Conservation (phyloP, 768 basidiomycete genomes). For the Sarcodon aspratus region DNA sequence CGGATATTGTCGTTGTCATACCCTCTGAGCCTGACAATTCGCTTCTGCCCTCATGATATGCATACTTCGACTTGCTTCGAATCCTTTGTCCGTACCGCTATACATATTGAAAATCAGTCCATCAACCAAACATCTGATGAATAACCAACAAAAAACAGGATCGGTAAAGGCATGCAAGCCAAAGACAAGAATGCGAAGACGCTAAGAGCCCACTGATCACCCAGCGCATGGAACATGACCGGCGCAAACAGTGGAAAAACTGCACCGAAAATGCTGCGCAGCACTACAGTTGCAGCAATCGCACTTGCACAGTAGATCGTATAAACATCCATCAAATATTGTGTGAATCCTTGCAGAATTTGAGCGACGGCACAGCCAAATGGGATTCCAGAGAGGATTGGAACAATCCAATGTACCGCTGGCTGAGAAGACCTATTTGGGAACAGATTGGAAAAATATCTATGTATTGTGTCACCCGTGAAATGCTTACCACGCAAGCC, state of each 20-base stretch:
- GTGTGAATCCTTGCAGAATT: conserved; percentile 52
- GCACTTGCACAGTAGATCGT: conserved; percentile 56
- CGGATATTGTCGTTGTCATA: too few relatives aligned
- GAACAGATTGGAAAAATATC: conserved; percentile 2
- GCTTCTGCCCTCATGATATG: conserved; percentile 23
- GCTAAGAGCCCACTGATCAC: conserved; percentile 43
- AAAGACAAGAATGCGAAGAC: conserved; percentile 42
- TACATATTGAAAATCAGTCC: conserved; percentile 3
- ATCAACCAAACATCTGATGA: not conserved
- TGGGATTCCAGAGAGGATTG: conserved; percentile 53
- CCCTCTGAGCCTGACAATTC: not conserved
- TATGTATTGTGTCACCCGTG: conserved; percentile 11
- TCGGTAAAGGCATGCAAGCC: conserved; percentile 42
- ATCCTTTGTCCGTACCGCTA: conserved; percentile 42
- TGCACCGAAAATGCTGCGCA: conserved; percentile 52
- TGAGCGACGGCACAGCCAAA: conserved; percentile 58
- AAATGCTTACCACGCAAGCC: conserved; percentile 61
- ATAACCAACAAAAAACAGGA: conserved; percentile 40
- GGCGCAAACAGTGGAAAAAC: conserved; percentile 52
- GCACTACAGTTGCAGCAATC: conserved; percentile 55
- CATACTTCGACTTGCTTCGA: conserved; percentile 31
- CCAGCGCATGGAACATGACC: conserved; percentile 37
- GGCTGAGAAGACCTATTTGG: conserved; percentile 35
- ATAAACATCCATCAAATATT: conserved; percentile 67
- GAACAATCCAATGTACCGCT: conserved; percentile 51